Evolutionary conservation across 2,329 filamentous ascomycete genomes (phyloP), one percentile per base, ranked within the genome.

Genomic region (Emmonsiellopsis sp.): DNA sequence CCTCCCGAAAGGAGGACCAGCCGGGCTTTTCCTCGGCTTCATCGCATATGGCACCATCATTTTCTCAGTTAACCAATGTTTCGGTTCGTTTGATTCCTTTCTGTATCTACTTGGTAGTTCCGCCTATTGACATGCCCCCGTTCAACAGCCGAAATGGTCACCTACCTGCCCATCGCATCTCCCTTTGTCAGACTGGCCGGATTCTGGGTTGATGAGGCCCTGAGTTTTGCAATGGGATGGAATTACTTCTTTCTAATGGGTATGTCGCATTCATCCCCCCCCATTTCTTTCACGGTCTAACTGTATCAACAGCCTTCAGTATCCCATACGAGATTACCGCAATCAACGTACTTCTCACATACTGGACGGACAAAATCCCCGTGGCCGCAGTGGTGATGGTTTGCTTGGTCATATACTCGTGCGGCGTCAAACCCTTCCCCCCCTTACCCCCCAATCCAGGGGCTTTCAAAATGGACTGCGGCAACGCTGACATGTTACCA

Each of bases 291-390:
- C 21, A 27, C 13, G 6, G 6, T 43, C 10, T 10, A 33, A 34
- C 5, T 14, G 27, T 47, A 6, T 34, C 27, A 36, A 14, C 42
- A 62, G 61, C 61, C 8, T 53, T 62, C 7, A 56, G 52, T 2
- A 65, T 69, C 14, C 67, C 67, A 0, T 70, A 67, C 49, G 70
- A 72, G 52, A 69, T 72, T 39, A 64, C 62, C 10, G 70, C 70
- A 1, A 60, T 71, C 10, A 70, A 69, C 53, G 58, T 72, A 6
- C 64, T 72, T 17, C 58, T 72, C 13, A 68, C 63, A 0, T 69
- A 65, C 55, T 69, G 67, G 67, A 68, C 66, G 6, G 69, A 72
- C 55, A 62, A 67, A 33, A 62, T 72, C 36, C 69, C 65, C 1
- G 61, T 70, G 0, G 69, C 64, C 3, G 71, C 65, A 3, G 63